phyloP scores from a whole-genome alignment of 768 basidiomycete species.

The Termitomyces sp. region DNA sequence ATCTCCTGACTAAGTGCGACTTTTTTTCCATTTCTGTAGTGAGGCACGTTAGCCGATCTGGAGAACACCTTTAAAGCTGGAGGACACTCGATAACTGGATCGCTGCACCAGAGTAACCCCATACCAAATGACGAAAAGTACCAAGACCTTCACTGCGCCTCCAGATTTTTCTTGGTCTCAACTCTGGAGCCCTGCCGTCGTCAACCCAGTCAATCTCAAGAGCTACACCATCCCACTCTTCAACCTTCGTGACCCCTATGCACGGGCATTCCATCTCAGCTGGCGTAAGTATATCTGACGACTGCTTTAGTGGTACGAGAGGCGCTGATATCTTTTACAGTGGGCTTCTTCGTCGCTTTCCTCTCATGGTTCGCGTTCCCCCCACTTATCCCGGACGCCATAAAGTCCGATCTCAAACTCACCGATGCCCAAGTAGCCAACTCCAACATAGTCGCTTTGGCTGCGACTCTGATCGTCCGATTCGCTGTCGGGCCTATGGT shows the following conservation, averaged over 20 bases:
- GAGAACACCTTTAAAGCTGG: not conserved
- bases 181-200: conserved; percentile 27
- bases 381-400: conserved; percentile 53
- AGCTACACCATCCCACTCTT: conserved; percentile 48
- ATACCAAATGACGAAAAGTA: not conserved
- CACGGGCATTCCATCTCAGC: conserved; percentile 44
- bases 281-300: conserved; percentile 17
- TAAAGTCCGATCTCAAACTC: conserved; percentile 46
- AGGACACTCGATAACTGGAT: not conserved
- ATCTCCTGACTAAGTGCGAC: not conserved
- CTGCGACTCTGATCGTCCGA: conserved; percentile 45
- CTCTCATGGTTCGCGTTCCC: conserved; percentile 55
- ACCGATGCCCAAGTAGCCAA: conserved; percentile 43
- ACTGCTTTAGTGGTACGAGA: not conserved
- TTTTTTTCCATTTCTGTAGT: not conserved
- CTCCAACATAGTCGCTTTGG: conserved; percentile 44
- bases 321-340: conserved; percentile 6
- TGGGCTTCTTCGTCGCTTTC: conserved; percentile 51
- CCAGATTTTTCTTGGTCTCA: conserved; percentile 28
- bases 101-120: not conserved
- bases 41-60: not conserved
- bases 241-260: conserved; percentile 41
- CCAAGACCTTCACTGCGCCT: not conserved
- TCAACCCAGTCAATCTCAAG: conserved; percentile 50
- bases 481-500: conserved; percentile 45